Conservation (phyloP, 73 alveolate genomes). For the Paramecium sonneborni region DNA sequence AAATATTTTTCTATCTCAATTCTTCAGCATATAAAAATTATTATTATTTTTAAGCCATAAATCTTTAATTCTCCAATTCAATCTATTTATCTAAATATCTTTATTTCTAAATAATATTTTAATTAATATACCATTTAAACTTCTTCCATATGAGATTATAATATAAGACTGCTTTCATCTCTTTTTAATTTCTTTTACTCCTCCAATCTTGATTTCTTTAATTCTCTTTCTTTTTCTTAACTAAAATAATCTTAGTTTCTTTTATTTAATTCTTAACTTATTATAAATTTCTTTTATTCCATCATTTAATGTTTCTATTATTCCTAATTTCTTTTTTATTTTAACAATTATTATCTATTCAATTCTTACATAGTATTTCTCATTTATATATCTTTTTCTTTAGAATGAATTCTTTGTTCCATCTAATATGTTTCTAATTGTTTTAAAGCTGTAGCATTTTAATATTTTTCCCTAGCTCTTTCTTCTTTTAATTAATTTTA, state of each 20-base stretch:
- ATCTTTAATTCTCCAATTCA: neutral
- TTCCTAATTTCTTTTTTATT: neutral
- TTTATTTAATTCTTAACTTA: neutral
- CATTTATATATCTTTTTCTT: conserved; percentile 12
- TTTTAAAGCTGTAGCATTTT: neutral
- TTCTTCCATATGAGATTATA: conserved; percentile 2
- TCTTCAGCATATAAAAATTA: conserved; percentile 19
- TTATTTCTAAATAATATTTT: neutral
- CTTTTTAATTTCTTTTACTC: neutral
- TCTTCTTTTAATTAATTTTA: neutral
- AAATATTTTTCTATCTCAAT: neutral
- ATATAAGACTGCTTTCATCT: neutral
- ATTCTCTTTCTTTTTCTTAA: neutral
- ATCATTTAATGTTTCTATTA: neutral
- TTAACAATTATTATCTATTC: neutral
- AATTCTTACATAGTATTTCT: neutral
- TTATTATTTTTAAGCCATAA: neutral
- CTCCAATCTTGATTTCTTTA: neutral
- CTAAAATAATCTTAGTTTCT: neutral
- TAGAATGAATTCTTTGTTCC: conserved; percentile 12
- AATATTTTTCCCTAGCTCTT: conserved; percentile 29
- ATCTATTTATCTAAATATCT: neutral
- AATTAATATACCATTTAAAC: conserved; percentile 17
- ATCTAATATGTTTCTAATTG: neutral
- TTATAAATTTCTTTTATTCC: neutral